These are phyloP conservation scores for Porodaedalea pini DNA, from an alignment of 1,284 basidiomycete genomes.

Conservation along the genomic window DNA sequence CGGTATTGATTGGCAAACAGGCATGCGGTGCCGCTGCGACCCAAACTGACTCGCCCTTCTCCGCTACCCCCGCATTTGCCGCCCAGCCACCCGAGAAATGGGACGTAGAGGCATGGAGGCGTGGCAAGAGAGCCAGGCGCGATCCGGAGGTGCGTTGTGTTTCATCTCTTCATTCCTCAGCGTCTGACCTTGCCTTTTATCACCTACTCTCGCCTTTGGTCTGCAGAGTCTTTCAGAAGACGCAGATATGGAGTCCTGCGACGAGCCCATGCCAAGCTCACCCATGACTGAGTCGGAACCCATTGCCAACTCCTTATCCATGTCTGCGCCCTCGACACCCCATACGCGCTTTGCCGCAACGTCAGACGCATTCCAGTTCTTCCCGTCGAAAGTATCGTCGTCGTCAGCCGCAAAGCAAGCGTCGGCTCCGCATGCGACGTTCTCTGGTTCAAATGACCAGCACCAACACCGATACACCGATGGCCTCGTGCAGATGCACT, in stretches of 20 bases:
- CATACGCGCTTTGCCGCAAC: conserved; percentile 43
- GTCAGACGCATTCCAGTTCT: conserved; percentile 59
- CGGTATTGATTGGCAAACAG: conserved; percentile 33
- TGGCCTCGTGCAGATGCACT: conserved; percentile 48
- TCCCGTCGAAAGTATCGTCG: conserved; percentile 28
- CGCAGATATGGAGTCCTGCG: conserved; percentile 17
- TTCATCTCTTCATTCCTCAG: conserved; percentile 2
- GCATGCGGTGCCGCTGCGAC: conserved; percentile 26
- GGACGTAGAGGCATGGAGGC: conserved; percentile 50
- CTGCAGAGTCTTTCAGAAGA: conserved; percentile 16
- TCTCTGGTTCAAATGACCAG: neutral
- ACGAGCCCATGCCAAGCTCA: conserved; percentile 12
- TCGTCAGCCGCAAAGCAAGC: neutral
- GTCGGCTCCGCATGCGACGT: neutral
- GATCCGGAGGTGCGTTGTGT: conserved; percentile 41
- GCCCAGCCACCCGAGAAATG: conserved; percentile 39
- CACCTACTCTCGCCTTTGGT: neutral
- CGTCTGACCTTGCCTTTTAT: conserved; percentile 12
- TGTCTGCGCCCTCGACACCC: conserved; percentile 29
- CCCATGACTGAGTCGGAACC: conserved; percentile 5
- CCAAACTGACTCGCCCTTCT: conserved; percentile 31
- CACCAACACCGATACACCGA: conserved; percentile 5
- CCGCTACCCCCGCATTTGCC: conserved; percentile 4
- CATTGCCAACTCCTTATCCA: conserved; percentile 8
- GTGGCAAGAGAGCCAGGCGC: conserved; percentile 49